Base-by-base conservation (phyloP, 106 monocot species). In the Dendrobium officinale region DNA sequence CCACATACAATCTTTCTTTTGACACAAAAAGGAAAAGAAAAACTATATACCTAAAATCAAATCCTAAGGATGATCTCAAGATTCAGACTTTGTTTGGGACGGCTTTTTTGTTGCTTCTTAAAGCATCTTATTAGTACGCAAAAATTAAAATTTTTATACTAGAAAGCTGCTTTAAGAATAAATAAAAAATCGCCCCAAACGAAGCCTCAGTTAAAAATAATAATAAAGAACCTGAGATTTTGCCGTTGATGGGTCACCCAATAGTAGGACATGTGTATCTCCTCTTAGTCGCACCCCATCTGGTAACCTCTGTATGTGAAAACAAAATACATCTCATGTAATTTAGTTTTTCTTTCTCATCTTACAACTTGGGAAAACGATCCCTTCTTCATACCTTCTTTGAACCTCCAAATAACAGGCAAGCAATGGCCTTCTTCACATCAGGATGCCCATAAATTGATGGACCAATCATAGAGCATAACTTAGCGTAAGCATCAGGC, bases 181-280 rank as follows among this genome's bases (percentile, higher is more conserved):
- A 31, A 31, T 31, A 31, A 31, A 31, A 31, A 31, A 1, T 31
- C 31, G 31, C 1, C 1, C 1, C 31, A 29, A 29, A 29, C 29
- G 31, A 31, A 31, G 31, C 31, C 31, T 31, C 31, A 6, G 4
- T 76, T 42, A 26, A 47, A 74, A 9, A 76, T 20, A 76, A 48
- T 8, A 47, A 13, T 43, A 64, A 31, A 26, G 20, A 70, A 95
- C 98, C 98, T 98, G 98, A 79, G 98, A 98, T 85, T 98, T 98
- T 64, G 98, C 98, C 79, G 98, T 98, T 11, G 98, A 98, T 78
- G 98, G 98, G 88, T 98, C 98, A 82, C 98, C 98, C 79, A 98
- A 54, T 15, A 95, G 77, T 67, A 98, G 85, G 72, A 98, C 89
- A 89, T 98, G 98, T 66, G 91, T 98, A 84, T 98, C 98, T 64